phyloP scores from a whole-genome alignment of 2,329 filamentous ascomycete species.

The Colletotrichum sp. region DNA sequence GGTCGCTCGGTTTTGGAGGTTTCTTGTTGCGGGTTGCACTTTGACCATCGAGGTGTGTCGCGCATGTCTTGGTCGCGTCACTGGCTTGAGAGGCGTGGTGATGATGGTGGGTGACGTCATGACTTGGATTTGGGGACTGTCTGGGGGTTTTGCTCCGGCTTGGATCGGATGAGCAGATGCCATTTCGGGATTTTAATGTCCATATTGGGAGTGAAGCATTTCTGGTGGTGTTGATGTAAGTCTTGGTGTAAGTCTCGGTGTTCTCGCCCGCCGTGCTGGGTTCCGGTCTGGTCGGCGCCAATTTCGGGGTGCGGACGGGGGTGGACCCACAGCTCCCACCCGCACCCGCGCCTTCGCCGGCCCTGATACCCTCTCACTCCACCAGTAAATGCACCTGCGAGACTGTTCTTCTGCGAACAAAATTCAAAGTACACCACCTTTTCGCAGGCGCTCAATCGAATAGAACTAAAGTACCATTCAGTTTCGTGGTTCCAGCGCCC shows the following conservation, averaged over 20 bases:
- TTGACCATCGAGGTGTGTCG: background rate
- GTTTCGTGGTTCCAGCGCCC: background rate
- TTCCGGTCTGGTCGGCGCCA: background rate
- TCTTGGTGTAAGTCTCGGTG: background rate
- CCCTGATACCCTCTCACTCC: background rate
- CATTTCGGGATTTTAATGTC: background rate
- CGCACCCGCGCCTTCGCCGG: background rate
- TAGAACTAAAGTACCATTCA: background rate
- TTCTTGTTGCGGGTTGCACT: background rate
- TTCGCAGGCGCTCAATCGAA: accelerated
- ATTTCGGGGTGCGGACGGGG: background rate
- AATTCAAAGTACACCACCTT: accelerated
- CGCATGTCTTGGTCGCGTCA: conserved; percentile 15
- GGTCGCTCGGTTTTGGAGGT: background rate
- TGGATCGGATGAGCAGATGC: background rate
- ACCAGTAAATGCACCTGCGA: too few relatives aligned
- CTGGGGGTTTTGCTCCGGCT: background rate
- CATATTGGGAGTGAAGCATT: background rate
- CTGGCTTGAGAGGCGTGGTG: background rate
- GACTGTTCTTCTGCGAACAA: background rate
- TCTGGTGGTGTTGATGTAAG: background rate
- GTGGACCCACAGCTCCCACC: background rate
- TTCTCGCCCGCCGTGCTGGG: background rate
- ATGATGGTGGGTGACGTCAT: conserved; percentile 22
- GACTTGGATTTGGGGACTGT: background rate